Evolutionary conservation across 106 monocot species (phyloP).

Genomic region (Dendrobium officinale): DNA sequence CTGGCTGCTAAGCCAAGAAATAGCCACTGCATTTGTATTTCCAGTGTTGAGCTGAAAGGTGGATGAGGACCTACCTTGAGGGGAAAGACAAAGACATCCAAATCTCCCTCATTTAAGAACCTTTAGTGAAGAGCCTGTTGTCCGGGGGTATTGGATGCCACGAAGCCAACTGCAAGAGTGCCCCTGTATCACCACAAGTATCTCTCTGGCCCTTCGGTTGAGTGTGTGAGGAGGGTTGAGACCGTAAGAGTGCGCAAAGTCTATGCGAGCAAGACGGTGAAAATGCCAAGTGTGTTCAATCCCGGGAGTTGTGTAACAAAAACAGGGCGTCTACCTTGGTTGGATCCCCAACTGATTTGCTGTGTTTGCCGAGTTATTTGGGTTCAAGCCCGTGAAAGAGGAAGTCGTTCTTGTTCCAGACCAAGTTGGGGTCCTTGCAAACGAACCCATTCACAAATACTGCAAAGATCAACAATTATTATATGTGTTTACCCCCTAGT

Average conservation of each 20-base stretch:
- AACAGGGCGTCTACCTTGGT: too few species aligned
- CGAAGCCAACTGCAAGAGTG: neutral
- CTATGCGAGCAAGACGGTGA: slow-evolving; percentile 32
- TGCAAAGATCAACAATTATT: neutral
- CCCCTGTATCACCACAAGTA: slow-evolving; percentile 31
- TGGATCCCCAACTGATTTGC: slow-evolving; percentile 23
- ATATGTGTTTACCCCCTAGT: too few species aligned
- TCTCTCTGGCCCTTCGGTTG: slow-evolving; percentile 37
- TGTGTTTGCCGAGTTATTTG: slow-evolving; percentile 4
- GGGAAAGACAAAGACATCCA: neutral
- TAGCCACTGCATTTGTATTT: neutral
- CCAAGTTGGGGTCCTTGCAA: slow-evolving; percentile 6
- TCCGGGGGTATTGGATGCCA: neutral
- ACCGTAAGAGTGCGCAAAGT: slow-evolving; percentile 31
- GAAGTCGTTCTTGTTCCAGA: slow-evolving; percentile 7
- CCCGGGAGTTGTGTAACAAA: slow-evolving; percentile 17
- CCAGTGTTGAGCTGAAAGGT: slow-evolving; percentile 8
- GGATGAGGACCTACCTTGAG: slow-evolving; percentile 1
- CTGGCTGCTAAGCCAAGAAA: slow-evolving; percentile 9
- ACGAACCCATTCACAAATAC: slow-evolving; percentile 13
- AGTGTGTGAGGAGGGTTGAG: slow-evolving; percentile 31
- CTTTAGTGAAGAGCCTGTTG: slow-evolving; percentile 7
- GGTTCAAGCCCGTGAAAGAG: slow-evolving; percentile 1
- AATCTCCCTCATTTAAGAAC: neutral
- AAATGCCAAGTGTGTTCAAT: slow-evolving; percentile 47